Conservation (phyloP, 2,329 filamentous ascomycete species). For the Scolecobasidium constrictum region DNA sequence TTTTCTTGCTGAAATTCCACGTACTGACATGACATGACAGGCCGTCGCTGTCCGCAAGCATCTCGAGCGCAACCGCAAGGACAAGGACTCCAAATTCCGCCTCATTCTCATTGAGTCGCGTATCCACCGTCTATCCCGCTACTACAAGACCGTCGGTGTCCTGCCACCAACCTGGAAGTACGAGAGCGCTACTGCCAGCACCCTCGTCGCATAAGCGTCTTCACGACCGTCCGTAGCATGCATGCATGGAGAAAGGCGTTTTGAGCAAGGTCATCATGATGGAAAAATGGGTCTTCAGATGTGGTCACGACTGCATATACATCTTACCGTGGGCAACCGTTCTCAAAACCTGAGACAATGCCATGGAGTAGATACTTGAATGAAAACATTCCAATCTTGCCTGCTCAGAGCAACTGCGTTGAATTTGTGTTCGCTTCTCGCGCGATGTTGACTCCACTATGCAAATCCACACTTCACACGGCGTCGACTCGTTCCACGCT, state of each 20-base stretch:
- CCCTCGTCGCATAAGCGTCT: constrained; percentile 68
- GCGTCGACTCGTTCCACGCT: too few species aligned
- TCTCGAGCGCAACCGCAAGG: constrained; percentile 99
- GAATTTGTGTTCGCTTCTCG: too few species aligned
- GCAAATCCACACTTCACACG: too few species aligned
- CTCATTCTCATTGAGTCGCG: constrained; percentile 99
- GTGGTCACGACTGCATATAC: too few species aligned
- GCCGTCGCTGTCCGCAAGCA: constrained; percentile 99
- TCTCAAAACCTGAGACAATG: too few species aligned
- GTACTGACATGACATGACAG: constrained; percentile 32
- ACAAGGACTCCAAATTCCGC: constrained; percentile 99
- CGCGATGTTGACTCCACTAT: too few species aligned
- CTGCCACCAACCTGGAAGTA: constrained; percentile 95
- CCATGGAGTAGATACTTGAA: not conserved
- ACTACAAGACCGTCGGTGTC: constrained; percentile 94
- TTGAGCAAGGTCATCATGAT: too few species aligned
- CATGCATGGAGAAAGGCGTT: not conserved
- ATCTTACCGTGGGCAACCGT: too few species aligned
- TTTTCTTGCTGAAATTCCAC: not conserved
- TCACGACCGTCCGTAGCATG: not conserved
- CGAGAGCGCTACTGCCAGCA: constrained; percentile 93
- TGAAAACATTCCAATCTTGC: not conserved
- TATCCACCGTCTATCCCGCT: constrained; percentile 98
- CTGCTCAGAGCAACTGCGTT: too few species aligned
- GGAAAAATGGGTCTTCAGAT: too few species aligned